Evolutionary conservation across 1,139 yeast genomes (phyloP), one percentile per base, ranked within the genome.

Genomic region (Saccharomyces pastorianus): DNA sequence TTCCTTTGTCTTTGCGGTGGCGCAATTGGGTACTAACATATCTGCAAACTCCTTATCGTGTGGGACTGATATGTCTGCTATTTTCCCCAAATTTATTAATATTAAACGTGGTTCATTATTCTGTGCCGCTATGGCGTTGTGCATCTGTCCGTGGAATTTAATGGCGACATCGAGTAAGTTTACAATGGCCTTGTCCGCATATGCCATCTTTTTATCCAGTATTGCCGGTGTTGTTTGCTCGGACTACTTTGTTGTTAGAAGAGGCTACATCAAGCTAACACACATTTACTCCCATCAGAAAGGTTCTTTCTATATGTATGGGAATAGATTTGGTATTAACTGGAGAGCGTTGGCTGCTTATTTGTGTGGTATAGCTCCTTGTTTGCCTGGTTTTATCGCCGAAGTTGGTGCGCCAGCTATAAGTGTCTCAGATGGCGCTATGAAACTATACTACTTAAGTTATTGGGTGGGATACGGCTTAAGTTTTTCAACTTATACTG

Each of bases 11-110:
- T 87, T 89, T 72, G 86, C 89, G 1, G 71, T 89, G 56, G 95
- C 96, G 14, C 96, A 89, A 71, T 74, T 88, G 59, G 96, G 96
- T 68, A 86, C 95, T n/a, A 90, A 90, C 67, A 86, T 90, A 59
- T 82, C 95, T 42, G 96, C 96, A 13, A 90, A 90, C 72, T 85
- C 96, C 3, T 75, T 90, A 53, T 84, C 95, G 3, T 93, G 95
- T 53, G 96, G 96, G 67, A 89, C 96, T 3, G 97, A 90, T 72
- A 81, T 88, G 73, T 81, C 96, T 11, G 95, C 96, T 1, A 68
- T 90, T 60, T 69, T 88, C 51, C 96, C 97, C 42, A 76, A 84
- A 56, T 88, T 76, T 70, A 75, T 90, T 66, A 88, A 85, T 72
- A 89, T 90, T 64, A 79, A 95, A 70, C 82, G 97, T 61, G 88